Evolutionary conservation across 2,329 filamentous ascomycete genomes (phyloP).

Genomic region (Epichloe coenophiala): DNA sequence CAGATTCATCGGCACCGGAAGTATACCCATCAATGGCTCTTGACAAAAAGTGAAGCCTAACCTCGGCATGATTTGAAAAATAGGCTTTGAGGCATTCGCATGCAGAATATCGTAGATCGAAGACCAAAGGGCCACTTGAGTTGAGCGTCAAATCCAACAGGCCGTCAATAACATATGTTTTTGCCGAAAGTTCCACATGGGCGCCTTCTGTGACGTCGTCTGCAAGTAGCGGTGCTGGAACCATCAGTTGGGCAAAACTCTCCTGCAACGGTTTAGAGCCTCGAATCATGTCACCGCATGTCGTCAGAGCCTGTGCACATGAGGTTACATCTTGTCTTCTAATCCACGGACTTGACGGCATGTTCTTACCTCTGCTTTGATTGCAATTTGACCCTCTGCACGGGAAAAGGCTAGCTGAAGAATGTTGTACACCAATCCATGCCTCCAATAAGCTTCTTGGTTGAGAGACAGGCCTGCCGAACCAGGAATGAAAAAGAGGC

Average conservation of each 20-base stretch:
- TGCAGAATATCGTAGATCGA: slow-evolving; percentile 72
- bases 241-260: slow-evolving; percentile 74
- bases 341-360: slow-evolving; percentile 2
- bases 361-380: slow-evolving; percentile 60
- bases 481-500: slow-evolving; percentile 73
- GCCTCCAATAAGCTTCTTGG: slow-evolving; percentile 73
- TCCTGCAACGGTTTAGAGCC: slow-evolving; percentile 73
- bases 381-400: slow-evolving; percentile 51
- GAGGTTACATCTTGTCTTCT: slow-evolving; percentile 2
- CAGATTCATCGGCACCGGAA: slow-evolving; percentile 64
- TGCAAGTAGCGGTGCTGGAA: slow-evolving; percentile 43
- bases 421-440: slow-evolving; percentile 65
- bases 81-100: slow-evolving; percentile 91
- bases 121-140: slow-evolving; percentile 49
- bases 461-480: slow-evolving; percentile 70
- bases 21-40: slow-evolving; percentile 81
- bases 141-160: slow-evolving; percentile 71
- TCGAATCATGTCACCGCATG: slow-evolving; percentile 79
- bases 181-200: slow-evolving; percentile 35
- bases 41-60: slow-evolving; percentile 72
- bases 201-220: slow-evolving; percentile 23
- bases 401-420: slow-evolving; percentile 72
- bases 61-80: slow-evolving; percentile 66
- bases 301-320: slow-evolving; percentile 52
- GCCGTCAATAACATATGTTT: slow-evolving; percentile 86